These are phyloP conservation scores for Annona cherimola DNA, from an alignment of 164 flowering plant genomes.

Conservation along the genomic window DNA sequence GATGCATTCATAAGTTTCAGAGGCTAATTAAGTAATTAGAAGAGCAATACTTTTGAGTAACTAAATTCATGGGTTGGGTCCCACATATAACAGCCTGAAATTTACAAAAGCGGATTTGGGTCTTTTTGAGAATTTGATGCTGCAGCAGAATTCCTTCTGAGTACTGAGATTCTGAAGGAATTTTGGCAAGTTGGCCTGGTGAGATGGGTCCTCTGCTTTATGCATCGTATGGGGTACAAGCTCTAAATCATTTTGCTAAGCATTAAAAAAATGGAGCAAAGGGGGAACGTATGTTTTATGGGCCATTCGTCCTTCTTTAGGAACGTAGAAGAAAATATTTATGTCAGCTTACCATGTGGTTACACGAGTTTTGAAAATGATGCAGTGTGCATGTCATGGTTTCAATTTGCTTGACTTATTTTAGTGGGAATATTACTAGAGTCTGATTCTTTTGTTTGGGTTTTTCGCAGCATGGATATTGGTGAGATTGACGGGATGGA, in stretches of 20 bases:
- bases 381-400: background rate
- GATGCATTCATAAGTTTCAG: background rate
- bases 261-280: background rate
- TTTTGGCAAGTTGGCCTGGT: background rate
- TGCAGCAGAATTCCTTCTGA: background rate
- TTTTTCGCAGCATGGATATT: constrained; percentile 67
- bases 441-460: background rate
- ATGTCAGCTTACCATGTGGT: background rate
- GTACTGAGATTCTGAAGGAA: background rate
- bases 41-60: background rate
- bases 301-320: background rate
- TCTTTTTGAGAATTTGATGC: background rate
- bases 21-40: background rate
- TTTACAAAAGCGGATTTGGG: background rate
- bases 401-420: background rate
- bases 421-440: background rate
- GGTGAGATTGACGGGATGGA: constrained; percentile 84
- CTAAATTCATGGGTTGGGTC: background rate
- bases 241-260: background rate
- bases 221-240: background rate
- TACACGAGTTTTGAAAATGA: no score
- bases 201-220: background rate
- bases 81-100: background rate
- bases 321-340: background rate
- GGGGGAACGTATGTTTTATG: background rate